These are phyloP conservation scores for Gossypium anomalum DNA, from an alignment of 345 rosid species.

Conservation along the genomic window DNA sequence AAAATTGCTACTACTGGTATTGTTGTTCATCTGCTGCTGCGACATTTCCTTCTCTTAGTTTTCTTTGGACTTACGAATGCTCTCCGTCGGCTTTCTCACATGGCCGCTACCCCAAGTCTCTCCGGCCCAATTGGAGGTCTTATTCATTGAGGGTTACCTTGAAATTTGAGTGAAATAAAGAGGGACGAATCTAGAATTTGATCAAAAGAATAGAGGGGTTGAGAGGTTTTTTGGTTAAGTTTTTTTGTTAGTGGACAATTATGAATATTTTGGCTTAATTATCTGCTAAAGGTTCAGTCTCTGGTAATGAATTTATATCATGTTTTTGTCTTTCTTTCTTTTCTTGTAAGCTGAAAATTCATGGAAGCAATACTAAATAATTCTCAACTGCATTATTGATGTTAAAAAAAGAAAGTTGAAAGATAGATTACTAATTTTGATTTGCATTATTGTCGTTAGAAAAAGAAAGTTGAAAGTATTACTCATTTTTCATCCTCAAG, in stretches of 20 bases:
- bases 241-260: too few species aligned
- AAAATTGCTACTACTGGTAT: constrained; percentile 25
- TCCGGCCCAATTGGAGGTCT: neutral
- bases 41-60: constrained; percentile 28
- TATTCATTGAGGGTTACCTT: neutral
- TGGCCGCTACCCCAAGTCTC: neutral
- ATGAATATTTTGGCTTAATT: neutral
- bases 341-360: too few species aligned
- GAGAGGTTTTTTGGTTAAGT: neutral
- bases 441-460: too few species aligned
- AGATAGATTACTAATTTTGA: too few species aligned
- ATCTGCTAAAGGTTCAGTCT: neutral
- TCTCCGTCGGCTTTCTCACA: constrained; percentile 1
- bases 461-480: too few species aligned
- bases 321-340: too few species aligned
- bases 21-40: constrained; percentile 35
- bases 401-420: too few species aligned
- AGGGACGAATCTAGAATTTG: neutral
- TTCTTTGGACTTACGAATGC: neutral
- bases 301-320: too few species aligned
- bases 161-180: neutral
- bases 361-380: too few species aligned
- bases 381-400: too few species aligned
- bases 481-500: too few species aligned
- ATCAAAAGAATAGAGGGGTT: neutral